Evolutionary conservation across 768 basidiomycete species (phyloP), one percentile per base, ranked within the genome.

Genomic region (Pulveroboletus sp.): DNA sequence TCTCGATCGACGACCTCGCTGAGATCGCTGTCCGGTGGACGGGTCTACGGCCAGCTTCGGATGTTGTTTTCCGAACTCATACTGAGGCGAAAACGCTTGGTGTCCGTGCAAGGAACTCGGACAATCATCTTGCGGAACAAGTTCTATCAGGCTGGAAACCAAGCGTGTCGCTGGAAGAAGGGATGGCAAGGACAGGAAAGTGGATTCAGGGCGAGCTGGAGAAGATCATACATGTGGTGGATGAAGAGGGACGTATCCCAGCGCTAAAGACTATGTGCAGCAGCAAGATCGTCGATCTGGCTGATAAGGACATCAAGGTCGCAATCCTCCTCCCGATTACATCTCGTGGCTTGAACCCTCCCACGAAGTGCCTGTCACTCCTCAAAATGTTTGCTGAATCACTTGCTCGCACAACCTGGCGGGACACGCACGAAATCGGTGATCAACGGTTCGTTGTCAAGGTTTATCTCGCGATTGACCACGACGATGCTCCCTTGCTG

Each of bases 321-420:
- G 82, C 76, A 2, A 68, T 82, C 35, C 68, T 83, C 3, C 73
- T 83, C 8, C 82, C 82, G 2, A 72, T 83, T 55, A 82, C 81
- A 1, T 82, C 81, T 8, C 70, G 76, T 1, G 75, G 77, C 5
- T 60, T 62, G 0, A 26, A 50, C 2, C 51, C 62, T 5, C 72
- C 71, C 0, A 49, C 54, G 1, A 58, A 69, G 31, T 81, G 80
- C 48, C 63, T 81, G 7, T 52, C 59, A 4, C 67, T 74, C 30
- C 73, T 83, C 6, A 22, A 45, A 4, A 35, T 11, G 0, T 83
- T 83, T 55, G 71, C 75, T 0, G 46, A 56, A 17, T 79, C 78
- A 4, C 63, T 82, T 14, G 32, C 58, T 5, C 57, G 59, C 12
- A 81, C 82, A 2, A 81, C 81, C 0, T 71, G 68, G 64, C 58